phyloP scores from a whole-genome alignment of 768 basidiomycete species.

The Serendipita vermifera region DNA sequence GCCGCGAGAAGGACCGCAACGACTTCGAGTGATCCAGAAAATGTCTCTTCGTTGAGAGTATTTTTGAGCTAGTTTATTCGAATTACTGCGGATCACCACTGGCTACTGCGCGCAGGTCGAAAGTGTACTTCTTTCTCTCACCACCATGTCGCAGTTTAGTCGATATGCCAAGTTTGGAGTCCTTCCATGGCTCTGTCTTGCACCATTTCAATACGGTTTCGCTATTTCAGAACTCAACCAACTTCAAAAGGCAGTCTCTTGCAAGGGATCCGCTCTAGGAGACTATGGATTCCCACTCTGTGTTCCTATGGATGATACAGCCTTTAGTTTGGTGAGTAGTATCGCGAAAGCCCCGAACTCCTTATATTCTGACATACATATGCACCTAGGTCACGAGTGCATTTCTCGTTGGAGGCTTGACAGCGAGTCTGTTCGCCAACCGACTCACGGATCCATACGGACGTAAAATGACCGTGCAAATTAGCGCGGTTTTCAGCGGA shows the following conservation, averaged over 20 bases:
- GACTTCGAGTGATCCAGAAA: too few relatives aligned
- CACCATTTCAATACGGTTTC: constrained; percentile 58
- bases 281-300: constrained; percentile 48
- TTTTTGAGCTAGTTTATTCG: too few relatives aligned
- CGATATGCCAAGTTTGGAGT: background rate
- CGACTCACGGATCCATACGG: constrained; percentile 57
- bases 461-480: constrained; percentile 49
- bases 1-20: too few relatives aligned
- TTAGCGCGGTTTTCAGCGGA: constrained; percentile 43
- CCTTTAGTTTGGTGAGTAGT: constrained; percentile 74
- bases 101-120: too few relatives aligned
- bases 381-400: constrained; percentile 22
- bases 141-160: constrained; percentile 4
- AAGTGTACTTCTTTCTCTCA: too few relatives aligned
- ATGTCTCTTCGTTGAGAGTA: too few relatives aligned
- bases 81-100: too few relatives aligned
- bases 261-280: constrained; percentile 29
- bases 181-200: constrained; percentile 9
- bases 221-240: constrained; percentile 88
- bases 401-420: constrained; percentile 58
- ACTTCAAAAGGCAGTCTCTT: constrained; percentile 66
- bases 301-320: constrained; percentile 61
- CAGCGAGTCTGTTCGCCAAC: constrained; percentile 60
- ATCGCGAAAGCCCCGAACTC: constrained; percentile 44
- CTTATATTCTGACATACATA: background rate